Conservation (phyloP, 495 filamentous ascomycete genomes). For the Penicillium crystallinum region DNA sequence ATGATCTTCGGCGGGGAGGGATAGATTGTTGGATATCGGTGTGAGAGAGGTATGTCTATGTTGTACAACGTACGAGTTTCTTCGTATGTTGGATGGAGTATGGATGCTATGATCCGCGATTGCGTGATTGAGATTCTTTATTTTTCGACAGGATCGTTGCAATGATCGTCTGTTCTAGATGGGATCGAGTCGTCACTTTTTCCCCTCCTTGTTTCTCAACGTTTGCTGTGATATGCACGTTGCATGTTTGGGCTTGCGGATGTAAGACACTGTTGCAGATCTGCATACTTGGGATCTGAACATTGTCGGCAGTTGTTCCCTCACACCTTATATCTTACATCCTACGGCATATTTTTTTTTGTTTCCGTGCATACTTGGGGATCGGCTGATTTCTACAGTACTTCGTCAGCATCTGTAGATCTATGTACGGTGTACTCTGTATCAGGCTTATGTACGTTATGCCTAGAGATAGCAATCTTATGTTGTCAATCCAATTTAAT, state of each 20-base stretch:
- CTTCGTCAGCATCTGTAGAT: not conserved
- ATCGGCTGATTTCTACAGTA: not conserved
- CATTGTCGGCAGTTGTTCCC: not conserved
- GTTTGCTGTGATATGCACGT: too few species aligned
- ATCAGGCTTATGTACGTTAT: too few species aligned
- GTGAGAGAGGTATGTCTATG: conserved; percentile 8
- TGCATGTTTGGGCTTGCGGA: too few species aligned
- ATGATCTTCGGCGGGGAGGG: conserved; percentile 30
- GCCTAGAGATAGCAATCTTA: too few species aligned
- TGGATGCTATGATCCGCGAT: not conserved
- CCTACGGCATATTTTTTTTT: too few species aligned
- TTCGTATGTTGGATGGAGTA: not conserved
- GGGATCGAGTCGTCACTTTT: not conserved
- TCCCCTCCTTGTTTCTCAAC: not conserved
- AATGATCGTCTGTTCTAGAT: not conserved
- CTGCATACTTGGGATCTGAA: conserved; percentile 1
- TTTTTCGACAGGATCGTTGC: not conserved
- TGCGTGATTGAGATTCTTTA: not conserved
- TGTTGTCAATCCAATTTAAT: too few species aligned
- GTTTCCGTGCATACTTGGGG: not conserved
- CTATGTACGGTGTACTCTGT: not conserved
- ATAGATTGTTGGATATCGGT: conserved; percentile 24
- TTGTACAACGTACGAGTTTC: too few species aligned
- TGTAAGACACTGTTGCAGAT: conserved; percentile 1
- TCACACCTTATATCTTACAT: too few species aligned